These are phyloP conservation scores for Chondrus crispus DNA, from an alignment of 23 red algal genomes.

Conservation along the genomic window DNA sequence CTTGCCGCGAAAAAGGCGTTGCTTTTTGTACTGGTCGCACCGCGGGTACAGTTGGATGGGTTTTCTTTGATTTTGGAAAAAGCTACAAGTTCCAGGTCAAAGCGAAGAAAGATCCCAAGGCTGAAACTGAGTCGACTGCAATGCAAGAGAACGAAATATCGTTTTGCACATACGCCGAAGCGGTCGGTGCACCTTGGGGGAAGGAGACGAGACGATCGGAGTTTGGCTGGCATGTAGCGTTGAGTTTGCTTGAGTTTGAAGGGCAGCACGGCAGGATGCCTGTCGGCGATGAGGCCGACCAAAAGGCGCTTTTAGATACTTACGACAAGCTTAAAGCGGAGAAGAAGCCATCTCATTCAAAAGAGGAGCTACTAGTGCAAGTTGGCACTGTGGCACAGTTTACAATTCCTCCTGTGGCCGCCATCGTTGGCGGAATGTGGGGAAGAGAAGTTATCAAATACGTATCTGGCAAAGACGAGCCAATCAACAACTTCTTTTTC, in stretches of 20 bases:
- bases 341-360: not conserved
- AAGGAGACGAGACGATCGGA: not conserved
- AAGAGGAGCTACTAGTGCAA: slow-evolving; percentile 7
- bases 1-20: slow-evolving; percentile 27
- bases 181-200: slow-evolving; percentile 24
- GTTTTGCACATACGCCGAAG: slow-evolving; percentile 27
- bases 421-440: slow-evolving; percentile 73
- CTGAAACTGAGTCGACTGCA: not conserved
- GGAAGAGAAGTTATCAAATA: slow-evolving; percentile 74
- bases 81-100: slow-evolving; percentile 10
- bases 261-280: slow-evolving; percentile 23
- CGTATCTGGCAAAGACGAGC: slow-evolving; percentile 50
- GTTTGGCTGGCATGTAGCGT: slow-evolving; percentile 52
- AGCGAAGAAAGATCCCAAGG: not conserved
- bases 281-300: slow-evolving; percentile 1
- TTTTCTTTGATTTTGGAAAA: slow-evolving; percentile 54
- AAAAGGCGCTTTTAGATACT: not conserved
- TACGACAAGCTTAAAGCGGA: slow-evolving; percentile 8
- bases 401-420: slow-evolving; percentile 43
- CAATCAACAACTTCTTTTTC: slow-evolving; percentile 70
- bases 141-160: not conserved
- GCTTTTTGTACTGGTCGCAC: slow-evolving; percentile 28
- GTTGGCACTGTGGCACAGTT: not conserved
- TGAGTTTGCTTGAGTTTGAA: slow-evolving; percentile 35
- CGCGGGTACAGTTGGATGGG: slow-evolving; percentile 37